Base-by-base conservation (phyloP, 2,329 filamentous ascomycete genomes). In the Cladosporium sp. region DNA sequence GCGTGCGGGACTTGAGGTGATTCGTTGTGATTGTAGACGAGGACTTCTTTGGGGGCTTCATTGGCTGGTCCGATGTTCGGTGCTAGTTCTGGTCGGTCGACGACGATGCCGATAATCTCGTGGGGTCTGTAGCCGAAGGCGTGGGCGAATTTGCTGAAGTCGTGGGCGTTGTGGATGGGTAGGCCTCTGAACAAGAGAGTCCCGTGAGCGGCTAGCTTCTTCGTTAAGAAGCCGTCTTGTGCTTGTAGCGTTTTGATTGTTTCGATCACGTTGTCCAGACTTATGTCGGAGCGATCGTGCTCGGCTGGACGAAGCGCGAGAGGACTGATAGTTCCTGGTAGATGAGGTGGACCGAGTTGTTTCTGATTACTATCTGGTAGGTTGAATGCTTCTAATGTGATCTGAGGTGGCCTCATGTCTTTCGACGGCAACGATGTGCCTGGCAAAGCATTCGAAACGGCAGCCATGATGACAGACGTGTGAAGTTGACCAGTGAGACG, bases 1-100 rank as follows among this genome's bases (percentile, higher is more conserved):
- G 74, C 73, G 52, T 78, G 75, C 1, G 75, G 75, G 0, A 77
- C 74, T 54, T 77, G 74, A 0, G 73, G 72, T 0, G 72, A 76
- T 54, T 78, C 75, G 53, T 78, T 78, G 61, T 78, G 75, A 55
- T 69, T 76, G 58, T 76, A 77, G 36, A 78, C 76, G 7, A 71
- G 62, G 1, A 75, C 71, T 43, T 74, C 68, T 54, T 74, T 74
- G 1, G 74, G 72, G 2, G 73, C 67, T 58, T 77, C 73, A 50
- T 76, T 78, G 3, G 75, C 75, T 0, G 74, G 73, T 2, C 70
- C 70, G 1, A 74, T 70, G 50, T 73, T 74, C 4, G 69, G 68
- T 2, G 72, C 72, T 3, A 73, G 65, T 2, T 69, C 36, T 1
- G 74, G 73, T 37, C 75, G 61, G 41, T 75, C 64, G 5, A 77